Conservation (phyloP, 257 asterid species). For the Penstemon davidsonii region DNA sequence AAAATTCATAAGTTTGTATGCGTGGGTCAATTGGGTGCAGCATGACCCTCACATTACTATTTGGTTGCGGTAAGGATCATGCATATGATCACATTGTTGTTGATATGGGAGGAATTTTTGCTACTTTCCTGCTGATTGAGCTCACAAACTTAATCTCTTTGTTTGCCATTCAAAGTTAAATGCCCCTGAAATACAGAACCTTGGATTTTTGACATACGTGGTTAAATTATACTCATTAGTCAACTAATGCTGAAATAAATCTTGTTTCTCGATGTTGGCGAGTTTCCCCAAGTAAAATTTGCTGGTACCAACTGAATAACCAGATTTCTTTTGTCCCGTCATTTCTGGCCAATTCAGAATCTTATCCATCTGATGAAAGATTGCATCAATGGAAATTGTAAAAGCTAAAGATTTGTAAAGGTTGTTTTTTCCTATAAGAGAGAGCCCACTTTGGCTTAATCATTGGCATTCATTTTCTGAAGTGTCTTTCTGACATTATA, state of each 20-base stretch:
- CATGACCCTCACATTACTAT: slow-evolving; percentile 9
- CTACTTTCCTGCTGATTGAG: slow-evolving; percentile 9
- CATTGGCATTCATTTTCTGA: background rate
- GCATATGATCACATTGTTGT: slow-evolving; percentile 21
- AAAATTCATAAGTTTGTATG: background rate
- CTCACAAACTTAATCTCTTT: background rate
- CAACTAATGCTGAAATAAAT: background rate
- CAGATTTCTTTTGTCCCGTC: background rate
- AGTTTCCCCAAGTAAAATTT: background rate
- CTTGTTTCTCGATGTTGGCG: slow-evolving; percentile 7
- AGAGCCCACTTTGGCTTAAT: background rate
- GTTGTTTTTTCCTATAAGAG: slow-evolving; percentile 3
- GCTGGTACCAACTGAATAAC: background rate
- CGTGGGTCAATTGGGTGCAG: slow-evolving; percentile 11
- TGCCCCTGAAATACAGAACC: background rate
- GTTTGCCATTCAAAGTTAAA: background rate
- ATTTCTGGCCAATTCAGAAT: background rate
- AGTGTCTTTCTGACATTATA: background rate
- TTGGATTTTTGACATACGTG: background rate
- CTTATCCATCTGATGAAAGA: slow-evolving; percentile 9
- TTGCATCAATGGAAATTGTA: background rate
- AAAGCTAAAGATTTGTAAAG: background rate
- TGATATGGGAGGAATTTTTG: slow-evolving; percentile 10
- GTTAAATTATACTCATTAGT: background rate
- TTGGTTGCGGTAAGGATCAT: slow-evolving; percentile 1